phyloP scores from a whole-genome alignment of 495 filamentous ascomycete species.

The Tuber magnatum region DNA sequence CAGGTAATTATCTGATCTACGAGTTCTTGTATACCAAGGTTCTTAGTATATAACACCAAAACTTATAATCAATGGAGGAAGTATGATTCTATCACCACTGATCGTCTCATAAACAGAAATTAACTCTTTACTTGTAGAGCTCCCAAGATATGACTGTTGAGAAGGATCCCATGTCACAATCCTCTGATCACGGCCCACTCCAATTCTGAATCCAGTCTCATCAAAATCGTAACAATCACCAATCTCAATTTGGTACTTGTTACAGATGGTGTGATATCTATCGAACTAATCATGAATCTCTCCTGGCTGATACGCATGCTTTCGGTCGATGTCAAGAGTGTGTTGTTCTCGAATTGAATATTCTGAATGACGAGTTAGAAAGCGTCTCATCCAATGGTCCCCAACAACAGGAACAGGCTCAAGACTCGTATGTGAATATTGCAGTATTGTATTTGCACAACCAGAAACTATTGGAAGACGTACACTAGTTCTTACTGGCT shows the following conservation, averaged over 20 bases:
- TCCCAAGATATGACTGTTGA: too few relatives aligned
- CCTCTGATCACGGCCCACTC: too few relatives aligned
- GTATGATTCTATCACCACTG: too few relatives aligned
- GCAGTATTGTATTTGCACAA: constrained; percentile 25
- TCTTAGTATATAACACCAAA: too few relatives aligned
- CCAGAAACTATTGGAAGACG: constrained; percentile 13
- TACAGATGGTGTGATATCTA: neutral
- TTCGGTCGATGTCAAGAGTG: neutral
- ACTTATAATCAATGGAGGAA: too few relatives aligned
- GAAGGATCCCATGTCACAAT: too few relatives aligned
- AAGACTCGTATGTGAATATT: neutral
- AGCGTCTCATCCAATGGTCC: constrained; percentile 21
- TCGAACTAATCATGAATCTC: constrained; percentile 29
- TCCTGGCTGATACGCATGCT: constrained; percentile 17
- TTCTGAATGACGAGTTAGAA: constrained; percentile 29
- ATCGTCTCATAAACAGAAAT: too few relatives aligned
- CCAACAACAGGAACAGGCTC: neutral
- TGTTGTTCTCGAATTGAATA: constrained; percentile 16
- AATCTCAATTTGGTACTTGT: too few relatives aligned
- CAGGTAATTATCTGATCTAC: too few relatives aligned
- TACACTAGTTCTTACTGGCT: constrained; percentile 12
- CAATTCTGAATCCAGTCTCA: constrained; percentile 16
- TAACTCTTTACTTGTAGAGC: too few relatives aligned
- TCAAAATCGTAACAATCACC: constrained; percentile 37
- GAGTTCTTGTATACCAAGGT: too few relatives aligned